A percentile compares a stretch with the other conserved stretches of the same genome.
Conservation (phyloP, 805 yeast species). For the Nakazawaea populi region DNA sequence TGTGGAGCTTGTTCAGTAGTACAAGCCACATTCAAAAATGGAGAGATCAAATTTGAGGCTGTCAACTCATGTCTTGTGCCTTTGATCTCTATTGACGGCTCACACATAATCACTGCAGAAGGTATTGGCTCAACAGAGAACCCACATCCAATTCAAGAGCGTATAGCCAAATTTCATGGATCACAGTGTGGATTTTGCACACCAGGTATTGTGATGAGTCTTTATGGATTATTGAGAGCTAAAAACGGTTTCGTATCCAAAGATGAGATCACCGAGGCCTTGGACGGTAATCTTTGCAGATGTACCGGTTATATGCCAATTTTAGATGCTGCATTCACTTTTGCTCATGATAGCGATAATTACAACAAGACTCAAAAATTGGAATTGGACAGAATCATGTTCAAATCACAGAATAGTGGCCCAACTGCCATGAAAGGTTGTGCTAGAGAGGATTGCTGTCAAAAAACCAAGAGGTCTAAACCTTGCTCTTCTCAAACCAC, state of each 20-base stretch:
- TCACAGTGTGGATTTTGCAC: conserved; percentile 48
- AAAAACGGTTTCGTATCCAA: conserved; percentile 29
- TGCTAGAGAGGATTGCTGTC: conserved; percentile 30
- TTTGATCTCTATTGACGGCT: conserved; percentile 36
- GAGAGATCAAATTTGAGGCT: conserved; percentile 28
- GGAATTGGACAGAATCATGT: conserved; percentile 7
- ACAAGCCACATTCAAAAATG: conserved; percentile 25
- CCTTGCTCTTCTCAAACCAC: not conserved
- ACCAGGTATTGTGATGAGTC: conserved; percentile 44
- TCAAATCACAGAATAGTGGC: not conserved
- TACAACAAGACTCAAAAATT: conserved; percentile 19
- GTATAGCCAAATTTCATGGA: conserved; percentile 42
- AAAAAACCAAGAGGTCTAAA: conserved; percentile 17
- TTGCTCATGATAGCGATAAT: conserved; percentile 28
- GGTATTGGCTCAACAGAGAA: conserved; percentile 35
- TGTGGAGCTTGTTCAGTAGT: conserved; percentile 47
- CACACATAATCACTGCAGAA: conserved; percentile 40
- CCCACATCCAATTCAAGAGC: conserved; percentile 44
- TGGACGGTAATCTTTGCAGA: conserved; percentile 42
- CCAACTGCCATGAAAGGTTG: conserved; percentile 17
- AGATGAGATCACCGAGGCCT: conserved; percentile 35
- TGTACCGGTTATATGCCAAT: conserved; percentile 48
- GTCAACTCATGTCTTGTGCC: conserved; percentile 44
- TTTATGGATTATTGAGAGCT: conserved; percentile 35
- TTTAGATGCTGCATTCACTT: conserved; percentile 39